Percentiles rank a stretch among this genome's conserved stretches.
These are phyloP conservation scores for Sporobolomyces roseus DNA, from an alignment of 768 basidiomycete species.

Conservation along the genomic window DNA sequence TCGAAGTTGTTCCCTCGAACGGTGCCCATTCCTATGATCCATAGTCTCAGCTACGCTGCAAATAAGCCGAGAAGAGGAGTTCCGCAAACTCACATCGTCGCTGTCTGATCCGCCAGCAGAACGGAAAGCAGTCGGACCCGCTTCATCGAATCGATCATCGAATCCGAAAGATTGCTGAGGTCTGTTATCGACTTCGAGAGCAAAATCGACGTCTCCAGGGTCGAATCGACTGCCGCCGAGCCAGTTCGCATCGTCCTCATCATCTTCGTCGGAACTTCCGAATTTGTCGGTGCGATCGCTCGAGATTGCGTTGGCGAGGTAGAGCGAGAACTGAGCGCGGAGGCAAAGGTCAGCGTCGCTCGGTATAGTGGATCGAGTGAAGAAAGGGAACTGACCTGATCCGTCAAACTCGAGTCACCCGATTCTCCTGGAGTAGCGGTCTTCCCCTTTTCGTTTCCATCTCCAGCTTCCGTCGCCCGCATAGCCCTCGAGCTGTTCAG, in stretches of 20 bases:
- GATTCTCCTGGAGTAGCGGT: slow-evolving; percentile 53
- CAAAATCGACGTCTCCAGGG: slow-evolving; percentile 34
- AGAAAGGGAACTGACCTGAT: slow-evolving; percentile 51
- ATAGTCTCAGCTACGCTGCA: background rate
- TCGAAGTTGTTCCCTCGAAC: background rate
- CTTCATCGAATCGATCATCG: slow-evolving; percentile 40
- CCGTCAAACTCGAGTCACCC: slow-evolving; percentile 53
- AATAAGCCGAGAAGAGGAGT: background rate
- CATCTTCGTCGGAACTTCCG: slow-evolving; percentile 44
- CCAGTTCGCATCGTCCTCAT: slow-evolving; percentile 40
- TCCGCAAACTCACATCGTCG: slow-evolving; percentile 22
- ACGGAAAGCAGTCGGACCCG: slow-evolving; percentile 7
- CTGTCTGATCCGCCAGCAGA: background rate
- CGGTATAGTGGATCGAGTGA: too few species aligned
- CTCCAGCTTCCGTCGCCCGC: slow-evolving; percentile 27
- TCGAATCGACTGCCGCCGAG: slow-evolving; percentile 27
- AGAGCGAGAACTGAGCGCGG: slow-evolving; percentile 65
- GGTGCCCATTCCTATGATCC: slow-evolving; percentile 33
- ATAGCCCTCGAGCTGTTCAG: slow-evolving; percentile 33
- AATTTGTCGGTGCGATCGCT: slow-evolving; percentile 53
- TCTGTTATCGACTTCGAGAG: slow-evolving; percentile 10
- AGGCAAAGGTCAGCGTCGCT: background rate
- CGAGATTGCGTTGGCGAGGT: slow-evolving; percentile 67
- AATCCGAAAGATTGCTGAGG: slow-evolving; percentile 36
- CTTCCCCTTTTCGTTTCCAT: slow-evolving; percentile 31